A percentile compares a stretch with the other conserved stretches of the same genome.
Conservation (phyloP, 1,284 basidiomycete genomes). For the Heliocybe sulcata region DNA sequence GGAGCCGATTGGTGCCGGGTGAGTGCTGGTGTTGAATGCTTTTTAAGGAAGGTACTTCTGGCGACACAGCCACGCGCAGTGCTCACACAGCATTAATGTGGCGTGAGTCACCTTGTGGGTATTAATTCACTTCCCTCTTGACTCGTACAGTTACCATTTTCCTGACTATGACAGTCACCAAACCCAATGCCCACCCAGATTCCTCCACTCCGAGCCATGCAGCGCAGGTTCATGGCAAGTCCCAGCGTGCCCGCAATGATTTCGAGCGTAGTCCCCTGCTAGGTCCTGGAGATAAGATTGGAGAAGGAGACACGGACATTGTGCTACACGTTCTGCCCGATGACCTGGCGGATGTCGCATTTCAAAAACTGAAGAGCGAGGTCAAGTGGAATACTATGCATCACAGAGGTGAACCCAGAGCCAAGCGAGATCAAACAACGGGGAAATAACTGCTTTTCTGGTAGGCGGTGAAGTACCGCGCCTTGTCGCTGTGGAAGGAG, state of each 20-base stretch:
- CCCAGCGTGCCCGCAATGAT: neutral
- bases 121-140: too few relatives aligned
- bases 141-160: too few relatives aligned
- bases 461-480: constrained; percentile 71
- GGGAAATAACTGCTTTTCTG: constrained; percentile 2
- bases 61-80: too few relatives aligned
- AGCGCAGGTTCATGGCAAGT: neutral
- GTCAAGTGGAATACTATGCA: constrained; percentile 67
- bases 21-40: too few relatives aligned
- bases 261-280: constrained; percentile 12
- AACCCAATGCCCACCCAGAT: too few relatives aligned
- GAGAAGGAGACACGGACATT: constrained; percentile 59
- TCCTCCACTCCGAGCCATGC: too few relatives aligned
- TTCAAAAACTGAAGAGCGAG: constrained; percentile 49
- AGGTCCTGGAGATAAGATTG: constrained; percentile 35
- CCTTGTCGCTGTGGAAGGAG: constrained; percentile 65
- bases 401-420: constrained; percentile 48
- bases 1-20: neutral
- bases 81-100: too few relatives aligned
- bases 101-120: too few relatives aligned
- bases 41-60: too few relatives aligned
- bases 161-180: too few relatives aligned
- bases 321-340: constrained; percentile 44
- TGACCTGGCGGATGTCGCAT: constrained; percentile 44
- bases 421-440: neutral